A percentile compares a stretch with the other conserved stretches of the same genome.
Conservation (phyloP, 2,329 filamentous ascomycete genomes). For the Leptographium lundbergii region DNA sequence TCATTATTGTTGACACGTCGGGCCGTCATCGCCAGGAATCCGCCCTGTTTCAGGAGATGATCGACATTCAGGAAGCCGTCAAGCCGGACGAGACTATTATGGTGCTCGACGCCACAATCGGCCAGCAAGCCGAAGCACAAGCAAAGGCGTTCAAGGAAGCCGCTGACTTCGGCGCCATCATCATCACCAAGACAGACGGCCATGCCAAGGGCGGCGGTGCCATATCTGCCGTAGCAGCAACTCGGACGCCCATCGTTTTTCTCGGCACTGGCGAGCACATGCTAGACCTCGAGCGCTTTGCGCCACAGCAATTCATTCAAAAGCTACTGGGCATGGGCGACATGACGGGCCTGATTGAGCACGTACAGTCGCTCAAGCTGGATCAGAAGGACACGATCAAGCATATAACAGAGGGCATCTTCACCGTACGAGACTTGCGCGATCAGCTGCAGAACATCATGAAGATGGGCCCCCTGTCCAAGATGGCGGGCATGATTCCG, state of each 20-base stretch:
- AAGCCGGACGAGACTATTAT: constrained; percentile 94
- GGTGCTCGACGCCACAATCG: constrained; percentile 93
- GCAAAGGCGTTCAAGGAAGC: constrained; percentile 95
- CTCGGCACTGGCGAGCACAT: constrained; percentile 97
- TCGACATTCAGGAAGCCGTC: constrained; percentile 86
- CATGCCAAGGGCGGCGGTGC: constrained; percentile 92
- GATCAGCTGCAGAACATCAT: constrained; percentile 97
- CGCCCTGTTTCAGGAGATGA: constrained; percentile 94
- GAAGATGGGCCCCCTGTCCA: constrained; percentile 97
- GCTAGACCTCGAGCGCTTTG: constrained; percentile 86
- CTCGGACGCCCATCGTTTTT: constrained; percentile 93
- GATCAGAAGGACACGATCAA: constrained; percentile 99
- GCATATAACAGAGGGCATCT: constrained; percentile 93
- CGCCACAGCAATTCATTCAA: constrained; percentile 82
- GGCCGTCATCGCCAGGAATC: constrained; percentile 91
- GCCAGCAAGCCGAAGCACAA: constrained; percentile 89
- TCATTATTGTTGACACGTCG: constrained; percentile 97
- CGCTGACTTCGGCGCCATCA: constrained; percentile 93
- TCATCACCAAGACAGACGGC: constrained; percentile 97
- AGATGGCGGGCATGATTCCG: constrained; percentile 98
- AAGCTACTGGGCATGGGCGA: constrained; percentile 97
- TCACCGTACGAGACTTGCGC: constrained; percentile 84
- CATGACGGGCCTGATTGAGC: constrained; percentile 87
- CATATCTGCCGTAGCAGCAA: constrained; percentile 93
- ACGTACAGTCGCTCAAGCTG: constrained; percentile 88